Evolutionary conservation across 306 rosid genomes (phyloP), one percentile per base, ranked within the genome.

Genomic region (Trifolium repens): DNA sequence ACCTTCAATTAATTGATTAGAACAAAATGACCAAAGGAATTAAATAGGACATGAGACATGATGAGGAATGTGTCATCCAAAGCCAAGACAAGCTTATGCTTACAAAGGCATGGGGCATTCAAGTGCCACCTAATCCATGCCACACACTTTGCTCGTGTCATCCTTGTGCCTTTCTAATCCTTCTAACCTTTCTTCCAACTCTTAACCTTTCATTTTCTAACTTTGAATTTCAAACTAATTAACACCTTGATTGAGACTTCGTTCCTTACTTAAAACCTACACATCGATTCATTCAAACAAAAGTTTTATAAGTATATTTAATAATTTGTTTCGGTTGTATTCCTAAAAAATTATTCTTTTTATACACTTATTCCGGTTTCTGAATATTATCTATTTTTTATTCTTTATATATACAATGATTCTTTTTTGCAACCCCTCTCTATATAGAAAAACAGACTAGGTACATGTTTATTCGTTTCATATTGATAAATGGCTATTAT

Each of bases 141-240:
- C 92, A 88, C 90, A 54, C 91, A 78, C 80, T 49, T 26, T 84
- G 27, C 82, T 63, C 89, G 93, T 80, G 85, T 82, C 81, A 4
- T 55, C 19, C 85, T 81, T 81, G 73, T 85, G 96, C 79, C 79
- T 27, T 75, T 68, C 53, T 14, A 10, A 16, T 34, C 53, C 69
- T 67, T 73, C 43, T n/a, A 15, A 14, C 22, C 30, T 46, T 8
- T 35, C 0, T 27, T 61, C 79, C 69, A 35, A 52, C 58, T 79
- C 30, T 80, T 52, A 13, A 4, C 37, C 80, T 52, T 68, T 83
- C 69, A 22, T 61, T 69, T 72, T 60, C 65, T 7, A 8, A 5
- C 16, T 42, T 78, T 74, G 32, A 49, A 40, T 63, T 74, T 68
- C 78, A 64, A 74, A 34, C 79, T 61, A 65, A 67, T 26, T 39